These are phyloP conservation scores for Diaporthe sp. DNA, from an alignment of 2,329 filamentous ascomycete genomes.

Conservation along the genomic window DNA sequence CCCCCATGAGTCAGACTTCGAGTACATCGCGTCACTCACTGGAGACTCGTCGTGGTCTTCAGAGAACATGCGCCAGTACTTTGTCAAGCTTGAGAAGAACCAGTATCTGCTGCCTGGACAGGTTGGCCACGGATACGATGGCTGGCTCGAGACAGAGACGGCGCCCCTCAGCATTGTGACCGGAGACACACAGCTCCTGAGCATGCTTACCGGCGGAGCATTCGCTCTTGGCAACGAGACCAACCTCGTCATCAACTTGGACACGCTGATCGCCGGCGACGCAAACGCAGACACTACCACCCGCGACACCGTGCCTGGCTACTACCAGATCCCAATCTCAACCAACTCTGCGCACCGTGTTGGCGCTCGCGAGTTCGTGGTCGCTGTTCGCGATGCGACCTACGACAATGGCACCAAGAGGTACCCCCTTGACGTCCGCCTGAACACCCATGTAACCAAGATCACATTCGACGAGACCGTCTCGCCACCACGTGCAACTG, in stretches of 20 bases:
- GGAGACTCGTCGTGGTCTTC: conserved; percentile 44
- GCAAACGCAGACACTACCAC: conserved; percentile 68
- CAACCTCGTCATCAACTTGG: conserved; percentile 25
- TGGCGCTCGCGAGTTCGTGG: conserved; percentile 45
- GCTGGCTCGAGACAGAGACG: conserved; percentile 61
- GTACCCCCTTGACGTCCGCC: conserved; percentile 57
- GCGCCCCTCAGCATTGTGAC: conserved; percentile 61
- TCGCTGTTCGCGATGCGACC: conserved; percentile 56
- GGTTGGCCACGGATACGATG: conserved; percentile 63
- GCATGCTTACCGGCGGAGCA: conserved; percentile 30
- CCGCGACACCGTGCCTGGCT: conserved; percentile 71
- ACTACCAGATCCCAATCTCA: conserved; percentile 60
- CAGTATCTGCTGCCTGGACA: conserved; percentile 47
- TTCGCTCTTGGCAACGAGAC: conserved; percentile 34
- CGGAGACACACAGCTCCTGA: conserved; percentile 57
- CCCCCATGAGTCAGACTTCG: conserved; percentile 15
- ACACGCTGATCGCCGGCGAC: conserved; percentile 30
- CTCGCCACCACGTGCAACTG: conserved; percentile 40
- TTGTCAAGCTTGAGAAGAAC: conserved; percentile 59
- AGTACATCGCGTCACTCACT: conserved; percentile 12
- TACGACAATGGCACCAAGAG: conserved; percentile 46
- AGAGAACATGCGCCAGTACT: conserved; percentile 64
- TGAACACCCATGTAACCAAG: conserved; percentile 45
- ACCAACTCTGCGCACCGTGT: conserved; percentile 56
- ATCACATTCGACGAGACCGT: conserved; percentile 41